Evolutionary conservation across 1,139 yeast genomes (phyloP).

Genomic region (Taphrina betulina): DNA sequence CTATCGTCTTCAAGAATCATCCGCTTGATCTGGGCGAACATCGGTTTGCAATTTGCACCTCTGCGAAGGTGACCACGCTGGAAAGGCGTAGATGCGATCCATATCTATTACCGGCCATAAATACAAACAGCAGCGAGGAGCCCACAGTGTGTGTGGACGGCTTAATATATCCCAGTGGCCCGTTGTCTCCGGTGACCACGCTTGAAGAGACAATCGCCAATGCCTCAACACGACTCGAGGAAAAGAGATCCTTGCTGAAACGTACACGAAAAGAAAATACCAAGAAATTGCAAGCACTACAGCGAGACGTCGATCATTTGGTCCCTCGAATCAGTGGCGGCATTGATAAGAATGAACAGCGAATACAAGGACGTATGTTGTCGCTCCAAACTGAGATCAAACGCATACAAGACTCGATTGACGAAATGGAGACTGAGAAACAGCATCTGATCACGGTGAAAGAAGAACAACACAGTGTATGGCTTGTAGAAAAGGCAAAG

Average conservation of each 20-base stretch:
- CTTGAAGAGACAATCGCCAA: slow-evolving; percentile 22
- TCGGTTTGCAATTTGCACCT: slow-evolving; percentile 20
- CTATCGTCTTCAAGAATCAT: neutral
- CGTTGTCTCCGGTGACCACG: slow-evolving; percentile 21
- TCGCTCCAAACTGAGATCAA: slow-evolving; percentile 25
- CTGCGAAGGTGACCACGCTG: neutral
- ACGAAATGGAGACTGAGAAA: slow-evolving; percentile 20
- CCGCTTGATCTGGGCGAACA: neutral
- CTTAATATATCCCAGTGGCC: slow-evolving; percentile 1
- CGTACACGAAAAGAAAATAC: slow-evolving; percentile 31
- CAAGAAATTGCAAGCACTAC: slow-evolving; percentile 15
- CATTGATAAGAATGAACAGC: slow-evolving; percentile 20
- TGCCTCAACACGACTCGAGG: slow-evolving; percentile 15
- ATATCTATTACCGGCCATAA: slow-evolving; percentile 1
- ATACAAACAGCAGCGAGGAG: slow-evolving; percentile 6
- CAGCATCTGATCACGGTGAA: neutral
- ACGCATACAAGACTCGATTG: slow-evolving; percentile 27
- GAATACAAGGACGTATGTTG: slow-evolving; percentile 28
- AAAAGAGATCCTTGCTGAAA: slow-evolving; percentile 1
- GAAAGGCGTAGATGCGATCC: neutral
- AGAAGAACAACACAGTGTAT: neutral
- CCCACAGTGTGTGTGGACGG: neutral
- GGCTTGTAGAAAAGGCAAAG: slow-evolving; percentile 9
- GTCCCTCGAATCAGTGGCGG: slow-evolving; percentile 2
- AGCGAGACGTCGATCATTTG: slow-evolving; percentile 24